Base-by-base conservation (phyloP, 306 rosid genomes). In the Quercus suber region DNA sequence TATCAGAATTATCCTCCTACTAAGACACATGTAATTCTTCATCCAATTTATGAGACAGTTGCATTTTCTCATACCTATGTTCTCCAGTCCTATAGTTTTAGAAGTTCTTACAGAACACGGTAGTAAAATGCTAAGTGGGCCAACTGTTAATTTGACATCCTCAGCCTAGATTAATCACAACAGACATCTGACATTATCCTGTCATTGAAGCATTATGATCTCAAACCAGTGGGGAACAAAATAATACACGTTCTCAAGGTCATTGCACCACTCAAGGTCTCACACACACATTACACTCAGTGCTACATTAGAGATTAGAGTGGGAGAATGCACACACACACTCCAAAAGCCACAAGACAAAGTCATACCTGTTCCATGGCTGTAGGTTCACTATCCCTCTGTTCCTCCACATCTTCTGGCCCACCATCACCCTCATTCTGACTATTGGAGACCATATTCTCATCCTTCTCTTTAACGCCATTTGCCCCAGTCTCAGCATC, bases 351-450 rank as follows among this genome's bases (percentile, higher is more conserved):
- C 41, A 64, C 21, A 30, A 19, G 41, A 21, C 13, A 23, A 64
- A 64, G 45, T 30, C 72, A 72, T 83, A 94, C 98, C 94, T 92
- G 91, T 71, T 90, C 97, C 94, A 94, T 90, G 15, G 90, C 82
- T 79, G 89, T 71, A 51, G 90, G 49, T 77, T 87, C 97, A 71
- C 84, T 78, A 37, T 82, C 81, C 49, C 20, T 75, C 25, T 82
- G 92, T 68, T 85, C 92, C 73, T 80, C 87, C 37, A 74, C 80
- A 78, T 82, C 92, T 78, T 82, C 82, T 19, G 86, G 76, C 78
- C 81, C 88, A 80, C 31, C 85, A 72, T 69, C 81, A 41, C 58
- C 85, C 72, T 83, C 82, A 77, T 74, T 74, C 74, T 81, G 80
- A 33, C 19, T 75, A 59, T 49, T 71, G 20, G 52, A 55, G 70